Evolutionary conservation across 1,284 basidiomycete genomes (phyloP).

Genomic region (Fomitopsis betulina): DNA sequence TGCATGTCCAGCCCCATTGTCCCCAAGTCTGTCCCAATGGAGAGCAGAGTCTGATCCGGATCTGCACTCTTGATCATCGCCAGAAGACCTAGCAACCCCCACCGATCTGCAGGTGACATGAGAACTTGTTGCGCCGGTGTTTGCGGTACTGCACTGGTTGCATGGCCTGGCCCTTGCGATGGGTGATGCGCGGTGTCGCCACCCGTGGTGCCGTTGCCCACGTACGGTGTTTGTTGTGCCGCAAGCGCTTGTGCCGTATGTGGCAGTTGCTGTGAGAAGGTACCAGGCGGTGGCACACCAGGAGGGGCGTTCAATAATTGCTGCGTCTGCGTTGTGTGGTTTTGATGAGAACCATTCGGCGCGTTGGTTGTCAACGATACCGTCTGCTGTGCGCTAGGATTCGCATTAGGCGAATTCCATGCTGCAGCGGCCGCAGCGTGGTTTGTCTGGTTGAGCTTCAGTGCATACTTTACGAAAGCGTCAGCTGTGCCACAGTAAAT

Average conservation of each 20-base stretch:
- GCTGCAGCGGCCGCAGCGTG: conserved; percentile 42
- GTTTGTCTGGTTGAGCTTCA: conserved; percentile 59
- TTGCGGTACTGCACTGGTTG: conserved; percentile 45
- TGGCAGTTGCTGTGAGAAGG: conserved; percentile 33
- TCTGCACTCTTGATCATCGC: conserved; percentile 92
- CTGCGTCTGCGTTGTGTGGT: conserved; percentile 28
- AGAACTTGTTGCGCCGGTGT: conserved; percentile 95
- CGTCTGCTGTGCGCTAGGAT: conserved; percentile 27
- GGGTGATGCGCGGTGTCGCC: conserved; percentile 26
- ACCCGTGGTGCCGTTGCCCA: conserved; percentile 29
- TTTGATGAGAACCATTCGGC: conserved; percentile 31
- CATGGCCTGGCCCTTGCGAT: conserved; percentile 23
- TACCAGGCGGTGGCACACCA: conserved; percentile 44
- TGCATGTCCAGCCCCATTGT: conserved; percentile 92
- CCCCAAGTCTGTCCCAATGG: conserved; percentile 90
- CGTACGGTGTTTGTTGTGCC: conserved; percentile 28
- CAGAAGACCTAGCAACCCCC: conserved; percentile 88
- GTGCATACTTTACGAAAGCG: conserved; percentile 40
- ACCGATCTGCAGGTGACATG: conserved; percentile 91
- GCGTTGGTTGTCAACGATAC: conserved; percentile 16
- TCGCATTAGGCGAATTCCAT: conserved; percentile 53
- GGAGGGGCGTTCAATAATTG: conserved; percentile 45
- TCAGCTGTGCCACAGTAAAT: conserved; percentile 4
- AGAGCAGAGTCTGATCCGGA: conserved; percentile 80
- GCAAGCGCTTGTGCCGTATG: conserved; percentile 24